Percentiles rank a stretch among this genome's conserved stretches.
Evolutionary conservation across 257 asterid species (phyloP).

Genomic region (Lantana camara): DNA sequence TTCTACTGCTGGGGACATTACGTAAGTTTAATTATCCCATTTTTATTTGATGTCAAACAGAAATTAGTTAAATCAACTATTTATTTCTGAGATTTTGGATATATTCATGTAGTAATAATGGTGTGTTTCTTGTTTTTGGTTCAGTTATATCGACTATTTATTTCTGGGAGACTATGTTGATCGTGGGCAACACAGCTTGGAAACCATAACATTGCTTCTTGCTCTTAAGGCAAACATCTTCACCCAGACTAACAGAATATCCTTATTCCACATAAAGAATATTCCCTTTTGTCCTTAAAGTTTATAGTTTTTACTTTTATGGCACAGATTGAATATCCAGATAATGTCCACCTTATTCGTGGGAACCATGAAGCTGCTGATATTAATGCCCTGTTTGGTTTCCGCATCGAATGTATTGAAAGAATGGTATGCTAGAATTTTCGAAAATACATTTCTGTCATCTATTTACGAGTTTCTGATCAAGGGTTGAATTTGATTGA

Average conservation of each 20-base stretch:
- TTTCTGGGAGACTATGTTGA: slow-evolving; percentile 99
- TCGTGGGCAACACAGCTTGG: slow-evolving; percentile 99
- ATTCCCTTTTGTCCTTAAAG: slow-evolving; percentile 6
- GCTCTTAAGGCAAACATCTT: slow-evolving; percentile 90
- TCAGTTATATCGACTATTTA: slow-evolving; percentile 94
- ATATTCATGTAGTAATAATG: slow-evolving; percentile 4
- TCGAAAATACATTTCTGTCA: neutral
- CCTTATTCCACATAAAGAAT: neutral
- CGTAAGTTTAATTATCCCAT: slow-evolving; percentile 55
- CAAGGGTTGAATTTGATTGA: slow-evolving; percentile 21
- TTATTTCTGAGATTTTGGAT: neutral
- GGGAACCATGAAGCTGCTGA: slow-evolving; percentile 99
- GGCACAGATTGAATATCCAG: slow-evolving; percentile 91
- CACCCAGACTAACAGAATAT: neutral
- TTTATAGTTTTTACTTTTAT: slow-evolving; percentile 25
- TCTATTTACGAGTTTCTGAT: slow-evolving; percentile 29
- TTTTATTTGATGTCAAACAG: neutral
- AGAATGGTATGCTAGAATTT: slow-evolving; percentile 74
- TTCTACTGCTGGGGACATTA: slow-evolving; percentile 97
- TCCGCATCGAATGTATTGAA: slow-evolving; percentile 98
- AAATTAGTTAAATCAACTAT: neutral
- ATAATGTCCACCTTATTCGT: slow-evolving; percentile 93
- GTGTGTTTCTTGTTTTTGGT: slow-evolving; percentile 30
- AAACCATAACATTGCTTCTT: slow-evolving; percentile 94
- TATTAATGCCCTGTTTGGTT: slow-evolving; percentile 97